Conservation (phyloP, 179 eudicot genomes). For the Monotropa hypopitys region DNA sequence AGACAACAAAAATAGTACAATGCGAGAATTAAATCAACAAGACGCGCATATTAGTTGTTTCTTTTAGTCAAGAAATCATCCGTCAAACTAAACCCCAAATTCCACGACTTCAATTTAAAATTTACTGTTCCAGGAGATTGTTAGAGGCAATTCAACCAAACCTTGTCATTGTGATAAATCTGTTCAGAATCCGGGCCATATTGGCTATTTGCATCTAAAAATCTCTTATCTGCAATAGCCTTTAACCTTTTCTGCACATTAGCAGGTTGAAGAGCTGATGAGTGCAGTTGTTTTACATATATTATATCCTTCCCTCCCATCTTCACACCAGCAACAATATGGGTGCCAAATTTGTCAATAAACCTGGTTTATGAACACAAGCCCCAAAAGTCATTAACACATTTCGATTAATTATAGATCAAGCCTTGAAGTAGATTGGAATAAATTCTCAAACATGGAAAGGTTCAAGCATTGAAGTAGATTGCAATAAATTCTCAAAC, state of each 20-base stretch:
- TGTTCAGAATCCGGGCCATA: constrained; percentile 36
- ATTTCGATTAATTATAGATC: background rate
- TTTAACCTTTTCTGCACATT: constrained; percentile 82
- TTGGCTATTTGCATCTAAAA: constrained; percentile 48
- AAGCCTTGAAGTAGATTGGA: background rate
- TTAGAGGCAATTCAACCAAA: constrained; percentile 7
- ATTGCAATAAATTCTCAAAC: background rate
- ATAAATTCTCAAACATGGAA: background rate
- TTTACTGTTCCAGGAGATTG: background rate
- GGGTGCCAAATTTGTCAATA: constrained; percentile 83
- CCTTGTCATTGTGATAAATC: constrained; percentile 53
- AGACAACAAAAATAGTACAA: background rate
- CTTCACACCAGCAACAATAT: constrained; percentile 80
- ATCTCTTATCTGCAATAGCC: constrained; percentile 81
- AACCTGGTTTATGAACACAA: constrained; percentile 39
- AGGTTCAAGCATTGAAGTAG: background rate
- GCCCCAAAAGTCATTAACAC: background rate
- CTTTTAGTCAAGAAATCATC: background rate
- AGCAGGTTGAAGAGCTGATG: constrained; percentile 75
- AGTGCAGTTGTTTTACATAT: constrained; percentile 77
- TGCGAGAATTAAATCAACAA: background rate
- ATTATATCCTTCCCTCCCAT: constrained; percentile 99
- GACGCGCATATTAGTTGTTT: background rate
- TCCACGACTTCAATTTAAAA: background rate
- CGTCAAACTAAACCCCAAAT: background rate